Evolutionary conservation across 164 flowering plant species (phyloP), one percentile per base, ranked within the genome.

Genomic region (Magnolia changhungtana): DNA sequence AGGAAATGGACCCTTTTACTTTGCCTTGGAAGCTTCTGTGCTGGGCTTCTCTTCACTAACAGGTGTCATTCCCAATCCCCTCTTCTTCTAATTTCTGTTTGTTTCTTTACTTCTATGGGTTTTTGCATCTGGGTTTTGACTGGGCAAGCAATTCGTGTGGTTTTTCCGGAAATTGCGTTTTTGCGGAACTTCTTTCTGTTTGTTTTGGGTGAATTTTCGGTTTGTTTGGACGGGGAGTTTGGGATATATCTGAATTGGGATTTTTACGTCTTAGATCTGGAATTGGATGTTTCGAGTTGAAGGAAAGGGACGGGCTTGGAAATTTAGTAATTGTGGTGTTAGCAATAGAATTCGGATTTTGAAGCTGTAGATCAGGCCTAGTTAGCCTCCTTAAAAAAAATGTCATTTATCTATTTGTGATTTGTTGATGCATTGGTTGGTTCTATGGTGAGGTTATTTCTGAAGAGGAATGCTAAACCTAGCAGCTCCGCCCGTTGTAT

Each of bases 21-120:
- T 37, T 90, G 97, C 76, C 23, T 90, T 11, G 82, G 87, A 49
- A 86, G 97, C 80, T 92, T 92, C 83, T 89, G 90, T 75, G 88
- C 83, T 72, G 97, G 97, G 52, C 83, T 88, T 84, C 81, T 89
- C 82, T 89, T 92, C 89, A 88, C 94, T 67, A 86, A 82, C 86
- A 88, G 92, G 94, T 90, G 79, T 8, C 7, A 45, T 63, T 63
- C 11, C 10, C 27, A 65, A 24, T 31, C 49, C 68, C 0, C 7
- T 67, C 18, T 23, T 63, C 31, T 59, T 24, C 14, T 11, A 37
- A 19, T 50, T 51, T 20, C 27, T 9, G 63, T 68, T 14, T 29
- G 14, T 76, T 7, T 27, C 7, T 61, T 3, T 73, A n/a, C 50
- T 10, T 64, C 51, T 8, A n/a, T 4, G 50, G 18, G 64, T 52